These are phyloP conservation scores for Ogataea neopini DNA, from an alignment of 805 yeast genomes.

Conservation along the genomic window DNA sequence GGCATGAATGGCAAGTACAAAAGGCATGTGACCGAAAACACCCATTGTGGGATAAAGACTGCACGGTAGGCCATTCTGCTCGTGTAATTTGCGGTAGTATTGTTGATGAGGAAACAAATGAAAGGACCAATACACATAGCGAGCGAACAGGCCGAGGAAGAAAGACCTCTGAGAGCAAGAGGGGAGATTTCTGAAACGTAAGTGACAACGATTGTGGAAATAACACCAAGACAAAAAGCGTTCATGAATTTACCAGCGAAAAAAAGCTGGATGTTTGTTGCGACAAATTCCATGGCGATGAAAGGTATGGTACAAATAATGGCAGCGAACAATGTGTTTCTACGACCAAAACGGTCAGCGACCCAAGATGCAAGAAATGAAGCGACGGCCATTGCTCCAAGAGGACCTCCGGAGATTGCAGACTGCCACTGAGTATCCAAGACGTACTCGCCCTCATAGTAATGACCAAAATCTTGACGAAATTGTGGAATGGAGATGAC, in stretches of 20 bases:
- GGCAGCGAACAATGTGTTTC: slow-evolving; percentile 35
- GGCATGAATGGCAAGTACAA: slow-evolving; percentile 18
- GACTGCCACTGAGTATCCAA: slow-evolving; percentile 45
- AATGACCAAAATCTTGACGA: slow-evolving; percentile 39
- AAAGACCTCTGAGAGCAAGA: slow-evolving; percentile 41
- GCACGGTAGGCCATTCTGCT: slow-evolving; percentile 23
- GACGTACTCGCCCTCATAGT: slow-evolving; percentile 32
- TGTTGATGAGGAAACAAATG: slow-evolving; percentile 14
- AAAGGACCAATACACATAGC: slow-evolving; percentile 33
- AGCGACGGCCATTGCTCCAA: slow-evolving; percentile 37
- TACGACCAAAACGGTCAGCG: slow-evolving; percentile 40
- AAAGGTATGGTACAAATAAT: slow-evolving; percentile 35
- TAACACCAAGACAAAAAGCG: slow-evolving; percentile 46
- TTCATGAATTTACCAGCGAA: slow-evolving; percentile 43
- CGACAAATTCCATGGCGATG: slow-evolving; percentile 43
- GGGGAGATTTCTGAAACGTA: slow-evolving; percentile 54
- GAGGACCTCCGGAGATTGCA: slow-evolving; percentile 37
- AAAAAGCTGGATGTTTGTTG: slow-evolving; percentile 37
- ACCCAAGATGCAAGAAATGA: slow-evolving; percentile 37
- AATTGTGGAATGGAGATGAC: slow-evolving; percentile 38
- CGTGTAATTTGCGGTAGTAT: slow-evolving; percentile 13
- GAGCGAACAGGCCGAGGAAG: slow-evolving; percentile 34
- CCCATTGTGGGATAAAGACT: slow-evolving; percentile 25
- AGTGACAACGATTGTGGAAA: slow-evolving; percentile 40
- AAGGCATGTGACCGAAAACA: slow-evolving; percentile 13